Evolutionary conservation across 306 rosid species (phyloP).

Genomic region (Prunus davidiana): DNA sequence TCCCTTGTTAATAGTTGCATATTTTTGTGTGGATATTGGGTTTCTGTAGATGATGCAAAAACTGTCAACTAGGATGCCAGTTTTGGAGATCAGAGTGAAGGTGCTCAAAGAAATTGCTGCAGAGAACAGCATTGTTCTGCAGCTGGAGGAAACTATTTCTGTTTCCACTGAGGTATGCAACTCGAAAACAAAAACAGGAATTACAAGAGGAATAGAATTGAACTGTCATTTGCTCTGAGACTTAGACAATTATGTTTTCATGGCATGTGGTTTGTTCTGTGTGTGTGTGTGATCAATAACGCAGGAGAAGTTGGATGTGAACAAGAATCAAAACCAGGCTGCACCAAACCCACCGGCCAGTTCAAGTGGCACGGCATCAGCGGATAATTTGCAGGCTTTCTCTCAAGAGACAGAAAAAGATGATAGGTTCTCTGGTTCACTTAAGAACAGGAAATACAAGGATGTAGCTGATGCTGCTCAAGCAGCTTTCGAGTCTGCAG

Average conservation of each 20-base stretch:
- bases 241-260: not conserved
- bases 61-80: conserved; percentile 68
- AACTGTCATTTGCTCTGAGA: not conserved
- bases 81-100: conserved; percentile 64
- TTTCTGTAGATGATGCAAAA: conserved; percentile 56
- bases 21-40: conserved; percentile 10
- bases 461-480: conserved; percentile 90
- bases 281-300: conserved; percentile 17
- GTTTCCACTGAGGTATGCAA: conserved; percentile 46
- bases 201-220: conserved; percentile 3
- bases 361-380: conserved; percentile 23
- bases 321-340: conserved; percentile 37
- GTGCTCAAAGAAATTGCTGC: conserved; percentile 74
- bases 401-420: conserved; percentile 38
- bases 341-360: not conserved
- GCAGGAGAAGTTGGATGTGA: conserved; percentile 43
- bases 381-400: conserved; percentile 20
- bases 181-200: not conserved
- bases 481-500: conserved; percentile 94
- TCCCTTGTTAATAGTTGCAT: not conserved
- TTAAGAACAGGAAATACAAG: conserved; percentile 51
- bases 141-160: conserved; percentile 43
- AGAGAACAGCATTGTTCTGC: conserved; percentile 54
- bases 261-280: conserved; percentile 2
- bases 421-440: conserved; percentile 43